A percentile compares a stretch with the other conserved stretches of the same genome.
phyloP scores from a whole-genome alignment of 129 eudicot genomes.

The Chrysanthemum makinoi region DNA sequence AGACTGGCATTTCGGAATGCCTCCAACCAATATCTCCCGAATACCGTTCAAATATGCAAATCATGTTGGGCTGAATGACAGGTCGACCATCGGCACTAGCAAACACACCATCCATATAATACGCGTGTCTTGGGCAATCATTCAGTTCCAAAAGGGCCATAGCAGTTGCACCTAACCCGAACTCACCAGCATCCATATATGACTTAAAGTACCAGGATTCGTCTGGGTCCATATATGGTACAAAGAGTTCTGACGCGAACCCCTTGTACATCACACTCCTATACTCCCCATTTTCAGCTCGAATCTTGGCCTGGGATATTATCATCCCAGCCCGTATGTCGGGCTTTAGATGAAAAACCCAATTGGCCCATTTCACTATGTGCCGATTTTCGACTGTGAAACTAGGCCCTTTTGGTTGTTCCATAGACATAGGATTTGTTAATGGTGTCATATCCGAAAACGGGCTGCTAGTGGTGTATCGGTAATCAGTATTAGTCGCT shows the following conservation, averaged over 20 bases:
- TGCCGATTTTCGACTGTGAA: constrained; percentile 48
- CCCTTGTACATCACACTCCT: constrained; percentile 64
- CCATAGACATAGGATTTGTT: constrained; percentile 57
- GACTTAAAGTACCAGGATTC: constrained; percentile 57
- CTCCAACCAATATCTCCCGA: constrained; percentile 60
- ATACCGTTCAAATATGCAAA: constrained; percentile 54
- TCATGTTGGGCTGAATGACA: constrained; percentile 35
- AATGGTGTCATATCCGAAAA: constrained; percentile 16
- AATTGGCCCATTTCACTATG: constrained; percentile 67
- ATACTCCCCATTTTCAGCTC: constrained; percentile 32
- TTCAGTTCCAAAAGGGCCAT: constrained; percentile 50
- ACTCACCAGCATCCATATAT: constrained; percentile 64
- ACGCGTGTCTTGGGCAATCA: constrained; percentile 47
- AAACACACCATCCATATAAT: constrained; percentile 56
- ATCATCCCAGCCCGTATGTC: constrained; percentile 56
- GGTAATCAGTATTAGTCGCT: constrained; percentile 49
- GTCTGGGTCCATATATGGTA: constrained; percentile 62
- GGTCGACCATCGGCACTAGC: constrained; percentile 44
- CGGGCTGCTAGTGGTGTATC: constrained; percentile 18
- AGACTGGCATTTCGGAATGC: constrained; percentile 42
- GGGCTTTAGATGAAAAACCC: constrained; percentile 55
- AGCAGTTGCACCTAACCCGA: constrained; percentile 51
- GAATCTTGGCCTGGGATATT: constrained; percentile 44
- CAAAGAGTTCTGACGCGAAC: constrained; percentile 50
- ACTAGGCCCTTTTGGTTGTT: constrained; percentile 73